These are phyloP conservation scores for Pezicula radicicola DNA, from an alignment of 2,329 filamentous ascomycete species.

Conservation along the genomic window DNA sequence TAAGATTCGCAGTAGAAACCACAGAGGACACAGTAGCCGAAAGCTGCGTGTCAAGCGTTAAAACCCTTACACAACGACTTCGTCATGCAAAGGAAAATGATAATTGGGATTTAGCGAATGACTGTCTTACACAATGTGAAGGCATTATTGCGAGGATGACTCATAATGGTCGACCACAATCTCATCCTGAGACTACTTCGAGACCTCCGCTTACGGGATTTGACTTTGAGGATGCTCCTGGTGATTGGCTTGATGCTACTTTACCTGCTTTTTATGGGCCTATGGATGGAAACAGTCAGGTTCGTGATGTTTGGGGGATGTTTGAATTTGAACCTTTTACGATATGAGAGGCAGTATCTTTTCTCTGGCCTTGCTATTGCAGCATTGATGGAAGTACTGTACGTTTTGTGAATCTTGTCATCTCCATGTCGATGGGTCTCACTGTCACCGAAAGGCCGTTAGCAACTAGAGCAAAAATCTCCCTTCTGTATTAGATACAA, in stretches of 20 bases:
- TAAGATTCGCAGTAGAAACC: slow-evolving; percentile 18
- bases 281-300: neutral
- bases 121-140: slow-evolving; percentile 32
- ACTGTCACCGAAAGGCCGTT: no score
- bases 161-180: neutral
- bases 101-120: slow-evolving; percentile 19
- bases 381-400: no score
- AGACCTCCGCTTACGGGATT: neutral
- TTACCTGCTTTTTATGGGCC: neutral
- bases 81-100: slow-evolving; percentile 19
- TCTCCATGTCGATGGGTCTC: no score
- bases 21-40: slow-evolving; percentile 5
- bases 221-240: neutral
- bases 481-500: no score
- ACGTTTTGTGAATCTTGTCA: no score
- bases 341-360: neutral
- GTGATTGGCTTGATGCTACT: neutral
- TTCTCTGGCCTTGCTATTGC: no score
- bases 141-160: slow-evolving; percentile 1
- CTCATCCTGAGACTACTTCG: neutral
- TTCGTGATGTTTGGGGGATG: neutral
- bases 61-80: slow-evolving; percentile 9
- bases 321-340: neutral
- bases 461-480: no score
- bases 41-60: slow-evolving; percentile 7